These are phyloP conservation scores for Amphichorda felina DNA, from an alignment of 2,329 filamentous ascomycete species.

Conservation along the genomic window DNA sequence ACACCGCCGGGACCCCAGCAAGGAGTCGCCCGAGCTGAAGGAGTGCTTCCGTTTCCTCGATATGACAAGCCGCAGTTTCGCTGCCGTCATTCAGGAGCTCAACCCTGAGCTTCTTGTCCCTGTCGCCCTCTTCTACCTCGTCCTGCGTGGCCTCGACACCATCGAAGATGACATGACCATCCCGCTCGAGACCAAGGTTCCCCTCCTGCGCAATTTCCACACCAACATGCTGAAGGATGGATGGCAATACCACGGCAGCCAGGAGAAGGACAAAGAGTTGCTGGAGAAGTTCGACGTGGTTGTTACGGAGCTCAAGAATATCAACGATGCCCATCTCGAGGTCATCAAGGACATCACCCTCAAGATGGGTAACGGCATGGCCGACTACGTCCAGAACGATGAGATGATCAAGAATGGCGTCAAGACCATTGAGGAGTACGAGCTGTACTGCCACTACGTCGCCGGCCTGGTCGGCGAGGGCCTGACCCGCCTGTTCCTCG, in stretches of 20 bases:
- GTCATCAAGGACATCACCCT: conserved; percentile 89
- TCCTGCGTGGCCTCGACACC: conserved; percentile 88
- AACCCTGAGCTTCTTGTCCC: conserved; percentile 89
- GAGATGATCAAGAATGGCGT: conserved; percentile 73
- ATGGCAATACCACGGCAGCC: conserved; percentile 81
- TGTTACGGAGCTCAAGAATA: conserved; percentile 73
- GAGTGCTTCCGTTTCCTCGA: conserved; percentile 82
- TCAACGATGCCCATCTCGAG: conserved; percentile 71
- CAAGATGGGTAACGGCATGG: conserved; percentile 98
- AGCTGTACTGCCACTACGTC: conserved; percentile 96
- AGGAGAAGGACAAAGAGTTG: conserved; percentile 90
- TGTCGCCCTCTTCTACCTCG: conserved; percentile 83
- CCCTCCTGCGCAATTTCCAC: conserved; percentile 73
- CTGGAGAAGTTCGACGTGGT: conserved; percentile 87
- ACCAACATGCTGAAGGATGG: conserved; percentile 68
- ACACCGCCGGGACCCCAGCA: conserved; percentile 65
- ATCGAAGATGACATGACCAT: conserved; percentile 98
- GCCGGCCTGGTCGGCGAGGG: conserved; percentile 97
- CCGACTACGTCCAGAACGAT: conserved; percentile 80
- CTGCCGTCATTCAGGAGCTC: conserved; percentile 86
- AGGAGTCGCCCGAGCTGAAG: conserved; percentile 62
- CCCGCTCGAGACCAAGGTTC: conserved; percentile 68
- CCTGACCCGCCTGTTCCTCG: conserved; percentile 79
- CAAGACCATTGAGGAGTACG: conserved; percentile 77
- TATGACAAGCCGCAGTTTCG: conserved; percentile 85